Base-by-base conservation (phyloP, 202 grass and related monocot genomes). In the Setaria viridis region DNA sequence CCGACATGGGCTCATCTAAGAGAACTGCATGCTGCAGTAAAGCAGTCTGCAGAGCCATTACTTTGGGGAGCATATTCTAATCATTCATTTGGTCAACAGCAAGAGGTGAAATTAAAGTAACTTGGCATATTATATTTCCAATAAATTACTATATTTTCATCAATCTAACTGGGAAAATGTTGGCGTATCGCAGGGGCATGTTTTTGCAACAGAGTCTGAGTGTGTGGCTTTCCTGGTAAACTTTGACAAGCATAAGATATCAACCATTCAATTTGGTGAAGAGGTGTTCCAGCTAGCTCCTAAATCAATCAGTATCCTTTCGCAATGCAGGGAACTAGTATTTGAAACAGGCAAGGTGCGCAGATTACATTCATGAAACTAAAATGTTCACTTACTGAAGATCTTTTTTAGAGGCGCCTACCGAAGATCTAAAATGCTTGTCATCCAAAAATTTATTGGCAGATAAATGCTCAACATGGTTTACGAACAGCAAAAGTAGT, bases 161-260 rank as follows among this genome's bases (percentile, higher is more conserved):
- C 43, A 56, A 46, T 43, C 39, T 46, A 70, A 70, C 13, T 5
- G 21, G 67, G 9, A 59, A 74, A 69, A 42, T 78, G 53, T 55
- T 84, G 42, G 50, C 30, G 14, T 77, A 62, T 64, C 80, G 6
- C 84, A 97, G 94, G 94, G 82, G 29, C 91, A 93, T 71, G 67
- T 93, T 74, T 97, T 93, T 70, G 65, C 89, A 90, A 93, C 91
- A 39, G 67, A 85, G 70, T 88, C 80, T 74, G 75, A 90, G 0
- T 97, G 91, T 60, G 66, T 87, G 66, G 91, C 94, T 54, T 97
- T 97, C 79, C 79, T 97, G 30, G 85, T 92, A 46, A 97, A 97
- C 46, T 90, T 84, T 59, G 87, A 90, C 80, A 71, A 80, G 34
- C 81, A 78, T 78, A 66, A 47, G 45, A 59, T 33, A 78, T 84